Evolutionary conservation across 2,329 filamentous ascomycete genomes (phyloP), one percentile per base, ranked within the genome.

Genomic region (Sclerotinia glacialis): DNA sequence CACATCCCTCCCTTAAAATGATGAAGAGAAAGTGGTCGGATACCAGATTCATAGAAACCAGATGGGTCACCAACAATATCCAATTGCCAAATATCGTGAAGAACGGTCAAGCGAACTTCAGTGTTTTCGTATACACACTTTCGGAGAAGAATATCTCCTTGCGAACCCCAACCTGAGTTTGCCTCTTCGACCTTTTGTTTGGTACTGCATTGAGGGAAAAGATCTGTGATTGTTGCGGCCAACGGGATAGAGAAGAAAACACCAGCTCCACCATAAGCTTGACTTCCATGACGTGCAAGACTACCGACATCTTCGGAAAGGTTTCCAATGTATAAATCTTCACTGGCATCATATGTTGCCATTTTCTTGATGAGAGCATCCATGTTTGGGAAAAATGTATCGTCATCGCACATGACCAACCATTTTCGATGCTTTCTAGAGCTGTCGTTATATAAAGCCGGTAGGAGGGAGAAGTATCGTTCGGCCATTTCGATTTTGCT

Each of bases 141-240:
- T 52, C 74, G 68, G 14, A 76, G 68, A 8, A 76, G 64, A 47
- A 76, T 74, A 60, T 76, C 74, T 18, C 74, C 74, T 69, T 76
- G 74, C 6, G 84, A 81, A 2, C 84, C 84, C 83, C 84, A 86
- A 63, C 84, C 84, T 0, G 83, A 82, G 75, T 86, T 81, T 23
- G 84, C 79, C 72, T 86, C 82, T 50, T 78, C 75, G 59, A 86
- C 78, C 77, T 85, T 86, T 68, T 83, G 74, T 7, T 81, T 77
- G 0, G 80, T 80, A 62, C 78, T 81, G 75, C 82, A 85, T 47
- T 75, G 75, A 9, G 78, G 77, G 69, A 80, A 83, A 23, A 81
- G 72, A n/a, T 78, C 75, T 6, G 80, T 78, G 28, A 85, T 78
- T 60, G 79, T 78, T 42, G 78, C 77, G 2, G 82, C 81, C 66